Evolutionary conservation across 257 asterid genomes (phyloP).

Genomic region (Scutellaria minor): DNA sequence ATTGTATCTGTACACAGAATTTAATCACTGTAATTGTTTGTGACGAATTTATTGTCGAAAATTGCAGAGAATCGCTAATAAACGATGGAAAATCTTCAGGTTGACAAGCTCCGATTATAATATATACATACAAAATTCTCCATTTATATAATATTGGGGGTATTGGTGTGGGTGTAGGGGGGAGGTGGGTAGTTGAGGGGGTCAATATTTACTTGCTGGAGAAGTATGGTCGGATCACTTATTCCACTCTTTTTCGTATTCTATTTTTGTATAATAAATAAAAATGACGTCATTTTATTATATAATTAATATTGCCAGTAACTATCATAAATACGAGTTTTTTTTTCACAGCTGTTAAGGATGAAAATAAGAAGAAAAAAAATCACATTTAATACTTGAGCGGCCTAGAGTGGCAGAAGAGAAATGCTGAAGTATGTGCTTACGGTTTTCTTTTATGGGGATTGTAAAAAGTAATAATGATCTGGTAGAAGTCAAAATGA

Average conservation of each 20-base stretch:
- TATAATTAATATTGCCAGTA: no score
- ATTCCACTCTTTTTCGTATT: no score
- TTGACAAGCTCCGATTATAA: conserved; percentile 2
- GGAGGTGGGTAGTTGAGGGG: not conserved
- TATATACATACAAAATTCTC: not conserved
- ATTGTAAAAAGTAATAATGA: not conserved
- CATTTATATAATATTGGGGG: not conserved
- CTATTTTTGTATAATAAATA: no score
- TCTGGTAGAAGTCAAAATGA: not conserved
- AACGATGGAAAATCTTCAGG: conserved; percentile 33
- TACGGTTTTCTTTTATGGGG: not conserved
- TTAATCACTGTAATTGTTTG: not conserved
- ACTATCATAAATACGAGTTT: no score
- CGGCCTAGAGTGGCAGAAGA: conserved; percentile 4
- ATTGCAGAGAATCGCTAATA: conserved; percentile 7
- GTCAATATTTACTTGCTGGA: conserved; percentile 29
- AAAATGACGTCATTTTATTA: no score
- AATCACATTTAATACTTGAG: not conserved
- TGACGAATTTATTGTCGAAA: not conserved
- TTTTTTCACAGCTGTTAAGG: no score
- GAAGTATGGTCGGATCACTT: conserved; percentile 23
- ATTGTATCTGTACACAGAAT: not conserved
- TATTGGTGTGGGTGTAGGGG: not conserved
- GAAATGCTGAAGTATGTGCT: conserved; percentile 37
- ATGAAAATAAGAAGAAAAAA: no score